A percentile compares a stretch with the other conserved stretches of the same genome.
phyloP scores from a whole-genome alignment of 305 asterid genomes.

The Solanum chacoense region DNA sequence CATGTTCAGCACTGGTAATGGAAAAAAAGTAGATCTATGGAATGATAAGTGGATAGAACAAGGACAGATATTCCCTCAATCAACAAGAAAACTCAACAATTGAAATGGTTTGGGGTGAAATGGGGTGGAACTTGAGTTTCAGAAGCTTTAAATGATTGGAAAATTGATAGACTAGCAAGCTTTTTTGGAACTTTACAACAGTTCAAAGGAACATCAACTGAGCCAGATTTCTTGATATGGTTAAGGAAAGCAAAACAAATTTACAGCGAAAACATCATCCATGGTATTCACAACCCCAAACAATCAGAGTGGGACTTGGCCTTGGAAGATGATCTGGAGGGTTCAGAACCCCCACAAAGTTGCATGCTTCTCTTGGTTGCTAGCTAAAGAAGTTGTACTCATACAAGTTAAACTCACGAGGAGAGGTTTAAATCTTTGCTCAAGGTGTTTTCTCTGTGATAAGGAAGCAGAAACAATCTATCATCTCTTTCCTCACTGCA shows the following conservation, averaged over 20 bases:
- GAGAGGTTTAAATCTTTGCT: neutral
- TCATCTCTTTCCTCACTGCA: neutral
- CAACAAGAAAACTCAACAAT: neutral
- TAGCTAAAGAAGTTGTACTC: neutral
- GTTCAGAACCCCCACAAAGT: neutral
- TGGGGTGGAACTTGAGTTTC: neutral
- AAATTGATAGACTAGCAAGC: neutral
- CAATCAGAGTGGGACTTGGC: neutral
- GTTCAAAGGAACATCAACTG: neutral
- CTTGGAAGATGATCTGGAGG: neutral
- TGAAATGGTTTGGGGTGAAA: neutral
- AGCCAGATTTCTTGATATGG: neutral
- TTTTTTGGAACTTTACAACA: neutral
- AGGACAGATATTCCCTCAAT: neutral
- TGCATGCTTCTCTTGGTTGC: neutral
- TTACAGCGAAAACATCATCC: neutral
- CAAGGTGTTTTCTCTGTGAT: neutral
- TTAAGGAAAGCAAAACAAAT: neutral
- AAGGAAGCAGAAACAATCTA: neutral
- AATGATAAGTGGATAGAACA: neutral
- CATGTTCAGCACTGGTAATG: neutral
- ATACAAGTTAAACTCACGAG: neutral
- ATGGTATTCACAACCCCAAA: neutral
- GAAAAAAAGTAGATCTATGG: neutral
- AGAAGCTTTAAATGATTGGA: neutral